phyloP scores from a whole-genome alignment of 2,329 filamentous ascomycete species.

The Pestalotiopsis sp. region DNA sequence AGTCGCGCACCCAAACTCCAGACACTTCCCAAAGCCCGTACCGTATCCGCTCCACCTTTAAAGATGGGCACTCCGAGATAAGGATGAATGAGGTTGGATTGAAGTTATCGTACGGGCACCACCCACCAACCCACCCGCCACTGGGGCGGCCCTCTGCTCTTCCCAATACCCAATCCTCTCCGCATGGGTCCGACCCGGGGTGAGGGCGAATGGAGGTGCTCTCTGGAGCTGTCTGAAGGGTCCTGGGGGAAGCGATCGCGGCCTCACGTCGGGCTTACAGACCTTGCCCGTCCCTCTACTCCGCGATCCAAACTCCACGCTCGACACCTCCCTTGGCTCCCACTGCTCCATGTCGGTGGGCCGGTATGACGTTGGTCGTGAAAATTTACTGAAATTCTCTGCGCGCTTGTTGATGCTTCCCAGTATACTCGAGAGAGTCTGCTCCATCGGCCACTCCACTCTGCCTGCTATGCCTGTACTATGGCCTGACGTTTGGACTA shows the following conservation, averaged over 20 bases:
- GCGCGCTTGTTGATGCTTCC: neutral
- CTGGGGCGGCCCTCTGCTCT: neutral
- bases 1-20: neutral
- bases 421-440: neutral
- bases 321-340: neutral
- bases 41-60: constrained; percentile 1
- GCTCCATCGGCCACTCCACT: constrained; percentile 1
- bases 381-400: neutral
- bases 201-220: neutral
- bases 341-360: neutral
- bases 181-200: neutral
- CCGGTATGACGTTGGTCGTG: neutral
- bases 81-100: constrained; percentile 5
- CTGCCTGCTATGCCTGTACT: neutral
- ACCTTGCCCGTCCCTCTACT: neutral
- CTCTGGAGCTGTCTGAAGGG: neutral
- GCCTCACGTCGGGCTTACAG: constrained; percentile 7
- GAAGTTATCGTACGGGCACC: constrained; percentile 1
- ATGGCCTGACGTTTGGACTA: constrained; percentile 3
- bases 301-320: constrained; percentile 9
- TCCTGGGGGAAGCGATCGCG: neutral
- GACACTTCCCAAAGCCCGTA: too few species aligned
- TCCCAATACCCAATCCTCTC: neutral
- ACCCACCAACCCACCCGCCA: neutral
- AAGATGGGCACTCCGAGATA: constrained; percentile 9